Base-by-base conservation (phyloP, 2,329 filamentous ascomycete genomes). In the Xylariaceae sp. region DNA sequence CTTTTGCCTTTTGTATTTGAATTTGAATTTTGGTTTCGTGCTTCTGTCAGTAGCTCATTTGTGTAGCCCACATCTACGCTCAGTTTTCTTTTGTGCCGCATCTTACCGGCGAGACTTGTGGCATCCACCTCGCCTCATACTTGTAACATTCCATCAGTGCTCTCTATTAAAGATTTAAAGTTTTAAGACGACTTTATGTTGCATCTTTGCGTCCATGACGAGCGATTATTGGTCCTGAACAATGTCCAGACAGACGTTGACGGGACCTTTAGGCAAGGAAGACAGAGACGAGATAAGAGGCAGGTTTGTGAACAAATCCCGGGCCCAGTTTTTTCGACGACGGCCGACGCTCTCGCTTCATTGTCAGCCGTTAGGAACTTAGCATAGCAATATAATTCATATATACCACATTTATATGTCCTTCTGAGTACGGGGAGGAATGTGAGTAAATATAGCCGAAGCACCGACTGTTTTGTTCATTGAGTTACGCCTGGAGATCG, bases 221-320 rank as follows among this genome's bases (percentile, higher is more conserved):
- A 61, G 58, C 50, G 58, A 56, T 55, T 59, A 51, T 65, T 57
- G 60, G 62, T 58, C 56, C 53, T 37, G 58, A 51, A 53, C 54
- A 64, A 58, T 56, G 50, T 56, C 62, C 49, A 53, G 47, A 29
- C 39, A 7, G 26, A 37, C 19, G 19, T 19, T 19, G 19, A 19
- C 19, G 19, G 19, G 19, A 19, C 47, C 9, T 42, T 32, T 26
- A 41, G n/a, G 40, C 6, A 31, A 27, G 39, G 40, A 53, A 45
- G 37, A 50, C 26, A 47, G 40, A n/a, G 12, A 46, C 19, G 48
- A 56, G 50, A 53, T 44, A 43, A 47, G 35, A 37, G 8, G 8
- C 35, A 3, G 35, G 35, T 11, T 37, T 11, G 35, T 37, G 12
- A 1, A 37, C 35, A 37, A 37, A 19, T 19, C 19, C 19, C 19